Evolutionary conservation across 345 rosid genomes (phyloP).

Genomic region (Eucalyptus cloeziana): DNA sequence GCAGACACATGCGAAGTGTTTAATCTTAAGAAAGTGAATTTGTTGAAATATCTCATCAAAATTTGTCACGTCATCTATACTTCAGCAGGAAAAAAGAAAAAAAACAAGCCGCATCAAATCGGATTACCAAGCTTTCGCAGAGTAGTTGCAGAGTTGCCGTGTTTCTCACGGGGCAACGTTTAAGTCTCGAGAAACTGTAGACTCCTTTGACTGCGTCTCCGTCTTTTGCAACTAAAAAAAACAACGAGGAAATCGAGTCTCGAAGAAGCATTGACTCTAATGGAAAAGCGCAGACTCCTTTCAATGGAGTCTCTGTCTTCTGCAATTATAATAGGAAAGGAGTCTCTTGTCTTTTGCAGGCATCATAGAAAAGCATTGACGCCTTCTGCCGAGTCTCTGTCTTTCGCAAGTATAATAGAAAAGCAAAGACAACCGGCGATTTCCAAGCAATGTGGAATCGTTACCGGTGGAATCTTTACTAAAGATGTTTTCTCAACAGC

Average conservation of each 20-base stretch:
- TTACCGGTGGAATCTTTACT: background rate
- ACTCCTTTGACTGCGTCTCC: background rate
- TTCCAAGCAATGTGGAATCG: background rate
- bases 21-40: background rate
- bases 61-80: background rate
- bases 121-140: background rate
- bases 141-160: background rate
- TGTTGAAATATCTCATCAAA: background rate
- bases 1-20: background rate
- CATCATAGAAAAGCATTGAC: background rate
- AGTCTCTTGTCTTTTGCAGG: background rate
- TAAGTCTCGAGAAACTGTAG: background rate
- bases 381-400: background rate
- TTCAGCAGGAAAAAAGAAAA: background rate
- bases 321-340: background rate
- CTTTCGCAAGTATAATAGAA: background rate
- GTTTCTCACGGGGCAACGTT: background rate
- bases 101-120: background rate
- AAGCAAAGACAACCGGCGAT: background rate
- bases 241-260: background rate
- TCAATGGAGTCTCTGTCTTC: background rate
- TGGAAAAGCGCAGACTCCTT: background rate
- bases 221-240: background rate
- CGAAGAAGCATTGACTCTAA: background rate
- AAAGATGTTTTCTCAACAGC: background rate